phyloP scores from a whole-genome alignment of 164 flowering plant species.

The Stephania cephalantha region DNA sequence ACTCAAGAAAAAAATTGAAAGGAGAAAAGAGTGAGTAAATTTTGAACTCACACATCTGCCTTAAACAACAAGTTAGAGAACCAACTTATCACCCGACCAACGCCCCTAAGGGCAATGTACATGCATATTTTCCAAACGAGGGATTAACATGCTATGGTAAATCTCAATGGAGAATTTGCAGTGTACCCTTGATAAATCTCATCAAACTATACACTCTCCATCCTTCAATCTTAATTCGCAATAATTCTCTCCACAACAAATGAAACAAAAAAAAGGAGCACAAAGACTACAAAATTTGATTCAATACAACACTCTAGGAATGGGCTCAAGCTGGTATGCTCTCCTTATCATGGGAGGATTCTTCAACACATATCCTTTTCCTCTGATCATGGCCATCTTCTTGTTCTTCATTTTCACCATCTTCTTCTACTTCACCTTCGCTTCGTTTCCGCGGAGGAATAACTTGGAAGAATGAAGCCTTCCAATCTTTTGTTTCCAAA shows the following conservation, averaged over 20 bases:
- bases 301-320: not conserved
- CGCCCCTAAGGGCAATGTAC: too few species aligned
- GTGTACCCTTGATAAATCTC: not conserved
- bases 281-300: not conserved
- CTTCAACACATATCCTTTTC: constrained; percentile 34
- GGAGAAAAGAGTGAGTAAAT: too few species aligned
- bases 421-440: constrained; percentile 38
- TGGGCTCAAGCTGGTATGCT: constrained; percentile 6
- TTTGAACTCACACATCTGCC: too few species aligned
- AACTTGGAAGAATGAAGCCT: constrained; percentile 75
- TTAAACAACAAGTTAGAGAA: too few species aligned
- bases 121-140: too few species aligned
- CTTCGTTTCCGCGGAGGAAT: constrained; percentile 84
- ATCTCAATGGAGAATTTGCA: too few species aligned
- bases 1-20: too few species aligned
- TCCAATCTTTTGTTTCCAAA: constrained; percentile 89
- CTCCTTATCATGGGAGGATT: constrained; percentile 8
- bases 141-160: too few species aligned
- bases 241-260: too few species aligned
- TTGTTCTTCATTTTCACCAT: constrained; percentile 14
- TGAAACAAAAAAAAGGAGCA: not conserved
- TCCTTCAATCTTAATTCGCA: too few species aligned
- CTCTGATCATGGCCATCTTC: constrained; percentile 17
- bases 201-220: not conserved
- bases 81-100: too few species aligned